Percentiles rank a stretch among this genome's conserved stretches.
These are phyloP conservation scores for Candida awuae DNA, from an alignment of 805 yeast species.

Conservation along the genomic window DNA sequence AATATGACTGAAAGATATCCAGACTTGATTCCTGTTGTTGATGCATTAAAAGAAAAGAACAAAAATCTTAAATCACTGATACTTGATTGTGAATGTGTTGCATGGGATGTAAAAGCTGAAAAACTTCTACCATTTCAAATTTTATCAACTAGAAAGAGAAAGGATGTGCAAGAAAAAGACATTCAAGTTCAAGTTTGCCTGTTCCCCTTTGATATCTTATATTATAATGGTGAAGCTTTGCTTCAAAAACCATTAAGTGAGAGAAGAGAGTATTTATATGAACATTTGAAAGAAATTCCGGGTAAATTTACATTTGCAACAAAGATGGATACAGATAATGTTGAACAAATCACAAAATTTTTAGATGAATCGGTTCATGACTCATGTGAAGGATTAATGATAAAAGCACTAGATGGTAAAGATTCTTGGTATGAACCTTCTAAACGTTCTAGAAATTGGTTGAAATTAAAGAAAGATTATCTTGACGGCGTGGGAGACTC, in stretches of 20 bases:
- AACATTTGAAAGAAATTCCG: conserved; percentile 49
- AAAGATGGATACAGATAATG: conserved; percentile 56
- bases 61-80: conserved; percentile 50
- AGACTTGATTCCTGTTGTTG: conserved; percentile 65
- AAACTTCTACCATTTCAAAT: conserved; percentile 92
- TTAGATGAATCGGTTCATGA: conserved; percentile 85
- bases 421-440: conserved; percentile 91
- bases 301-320: conserved; percentile 84
- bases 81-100: conserved; percentile 95
- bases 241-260: conserved; percentile 60
- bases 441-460: conserved; percentile 91
- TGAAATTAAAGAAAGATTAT: conserved; percentile 90
- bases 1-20: conserved; percentile 96
- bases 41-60: conserved; percentile 32
- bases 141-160: conserved; percentile 85
- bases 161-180: conserved; percentile 80
- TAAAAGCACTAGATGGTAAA: conserved; percentile 72
- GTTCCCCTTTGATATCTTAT: conserved; percentile 84
- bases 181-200: conserved; percentile 87
- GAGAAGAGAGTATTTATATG: conserved; percentile 54
- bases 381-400: conserved; percentile 94
- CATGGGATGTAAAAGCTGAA: conserved; percentile 77
- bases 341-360: conserved; percentile 71
- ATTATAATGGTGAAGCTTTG: conserved; percentile 63
- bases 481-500: conserved; percentile 95